phyloP scores from a whole-genome alignment of 2,329 filamentous ascomycete genomes.

The Pyrenochaeta sp. region DNA sequence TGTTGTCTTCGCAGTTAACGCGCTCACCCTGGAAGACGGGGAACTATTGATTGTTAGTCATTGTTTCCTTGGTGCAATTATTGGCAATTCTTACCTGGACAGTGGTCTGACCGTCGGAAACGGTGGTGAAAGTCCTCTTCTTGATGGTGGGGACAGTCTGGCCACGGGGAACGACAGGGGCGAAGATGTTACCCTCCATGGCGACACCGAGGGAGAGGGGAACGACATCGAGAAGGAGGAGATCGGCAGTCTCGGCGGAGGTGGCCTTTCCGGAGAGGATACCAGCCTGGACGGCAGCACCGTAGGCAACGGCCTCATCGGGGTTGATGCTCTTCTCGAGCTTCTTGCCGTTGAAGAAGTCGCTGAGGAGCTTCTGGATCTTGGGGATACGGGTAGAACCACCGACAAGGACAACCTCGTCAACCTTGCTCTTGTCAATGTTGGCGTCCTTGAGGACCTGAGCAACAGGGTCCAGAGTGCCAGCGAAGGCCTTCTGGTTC shows the following conservation, averaged over 20 bases:
- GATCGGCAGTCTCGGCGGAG: conserved; percentile 90
- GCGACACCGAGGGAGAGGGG: conserved; percentile 97
- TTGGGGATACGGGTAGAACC: conserved; percentile 98
- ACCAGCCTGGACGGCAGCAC: conserved; percentile 97
- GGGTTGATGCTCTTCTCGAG: conserved; percentile 99
- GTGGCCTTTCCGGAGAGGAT: conserved; percentile 98
- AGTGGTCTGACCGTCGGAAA: conserved; percentile 68
- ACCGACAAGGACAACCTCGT: conserved; percentile 99
- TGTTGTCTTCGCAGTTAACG: conserved; percentile 98
- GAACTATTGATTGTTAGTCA: too few species aligned
- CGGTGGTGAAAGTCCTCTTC: conserved; percentile 90
- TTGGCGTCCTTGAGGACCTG: conserved; percentile 94
- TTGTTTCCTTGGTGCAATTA: too few species aligned
- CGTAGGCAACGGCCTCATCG: conserved; percentile 98
- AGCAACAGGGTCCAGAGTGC: conserved; percentile 92
- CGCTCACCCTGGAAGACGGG: conserved; percentile 95
- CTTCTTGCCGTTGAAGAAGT: conserved; percentile 99
- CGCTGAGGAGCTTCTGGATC: conserved; percentile 98
- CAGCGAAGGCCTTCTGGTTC: conserved; percentile 92
- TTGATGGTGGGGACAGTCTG: conserved; percentile 70
- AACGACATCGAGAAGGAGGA: conserved; percentile 94
- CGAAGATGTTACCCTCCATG: conserved; percentile 99
- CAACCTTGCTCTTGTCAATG: conserved; percentile 88
- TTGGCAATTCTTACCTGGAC: too few species aligned
- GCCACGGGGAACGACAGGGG: conserved; percentile 78